Evolutionary conservation across 2,329 filamentous ascomycete genomes (phyloP).

Genomic region (Penicillium vulpinum): DNA sequence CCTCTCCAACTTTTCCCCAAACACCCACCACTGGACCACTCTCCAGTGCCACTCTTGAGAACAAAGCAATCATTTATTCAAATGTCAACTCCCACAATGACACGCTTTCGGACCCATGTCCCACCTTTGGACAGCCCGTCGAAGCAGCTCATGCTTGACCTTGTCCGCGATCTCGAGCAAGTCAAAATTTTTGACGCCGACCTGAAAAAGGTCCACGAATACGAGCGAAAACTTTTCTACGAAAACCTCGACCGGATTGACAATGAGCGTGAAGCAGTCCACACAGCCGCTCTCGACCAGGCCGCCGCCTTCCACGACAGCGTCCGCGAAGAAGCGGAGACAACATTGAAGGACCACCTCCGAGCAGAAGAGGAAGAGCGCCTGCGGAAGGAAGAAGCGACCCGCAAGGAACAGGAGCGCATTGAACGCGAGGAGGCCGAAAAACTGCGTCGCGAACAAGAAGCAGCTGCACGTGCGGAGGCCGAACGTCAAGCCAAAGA

Average conservation of each 20-base stretch:
- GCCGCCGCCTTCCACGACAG: constrained; percentile 67
- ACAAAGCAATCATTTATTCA: not conserved
- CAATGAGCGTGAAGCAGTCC: constrained; percentile 62
- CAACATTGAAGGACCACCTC: constrained; percentile 52
- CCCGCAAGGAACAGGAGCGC: constrained; percentile 36
- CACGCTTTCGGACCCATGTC: constrained; percentile 27
- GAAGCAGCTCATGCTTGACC: constrained; percentile 42
- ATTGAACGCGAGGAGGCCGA: constrained; percentile 37
- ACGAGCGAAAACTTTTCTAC: constrained; percentile 50
- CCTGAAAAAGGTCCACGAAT: constrained; percentile 45
- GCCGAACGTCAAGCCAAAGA: constrained; percentile 48
- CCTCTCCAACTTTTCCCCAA: not conserved
- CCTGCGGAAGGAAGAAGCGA: constrained; percentile 38
- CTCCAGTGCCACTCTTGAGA: too few relatives aligned
- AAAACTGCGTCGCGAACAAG: constrained; percentile 32
- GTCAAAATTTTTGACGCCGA: constrained; percentile 45
- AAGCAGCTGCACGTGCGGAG: constrained; percentile 42
- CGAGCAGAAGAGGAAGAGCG: constrained; percentile 41
- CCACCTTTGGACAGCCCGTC: constrained; percentile 42
- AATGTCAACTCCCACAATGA: constrained; percentile 24
- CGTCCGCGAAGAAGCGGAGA: constrained; percentile 58
- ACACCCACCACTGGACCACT: not conserved
- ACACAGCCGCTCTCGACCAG: constrained; percentile 65
- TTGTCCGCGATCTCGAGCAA: constrained; percentile 43
- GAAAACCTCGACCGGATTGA: constrained; percentile 63